Evolutionary conservation across 2,329 filamentous ascomycete species (phyloP), one percentile per base, ranked within the genome.

Genomic region (Aureobasidium sp.): DNA sequence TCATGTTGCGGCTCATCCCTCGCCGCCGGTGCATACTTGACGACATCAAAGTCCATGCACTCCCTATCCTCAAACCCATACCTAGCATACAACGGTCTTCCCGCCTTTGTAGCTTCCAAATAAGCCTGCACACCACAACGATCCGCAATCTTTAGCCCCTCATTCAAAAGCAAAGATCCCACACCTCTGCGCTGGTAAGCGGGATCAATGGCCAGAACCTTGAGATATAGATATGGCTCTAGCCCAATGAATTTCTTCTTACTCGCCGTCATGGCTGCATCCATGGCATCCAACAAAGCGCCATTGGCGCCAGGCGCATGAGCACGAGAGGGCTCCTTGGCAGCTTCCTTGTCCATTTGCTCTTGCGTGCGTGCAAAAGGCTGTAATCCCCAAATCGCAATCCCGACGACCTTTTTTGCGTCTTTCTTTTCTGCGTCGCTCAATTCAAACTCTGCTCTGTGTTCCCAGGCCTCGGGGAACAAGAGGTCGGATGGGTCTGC

Each of bases 101-200:
- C 78, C 52, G 68, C 66, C 27, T 69, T 66, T n/a, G 70, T 75
- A 7, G 73, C 70, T 64, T 78, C 76, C 37, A 80, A 56, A 68
- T 77, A 80, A 2, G 67, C 68, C 15, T 69, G 67, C 52, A 78
- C 41, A 0, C 73, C 72, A 52, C 74, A 65, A 49, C 69, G 63
- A 65, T 79, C 77, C 36, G 76, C 77, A 59, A 73, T 70, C 34
- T 71, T 64, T 14, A 75, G 37, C 0, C 76, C 78, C 72, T 73
- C 75, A 20, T 75, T 64, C 63, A 79, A 39, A 29, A 75, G 64
- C 64, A 76, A 63, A 2, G 57, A 69, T 0, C 71, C 78, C 4
- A 76, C 74, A 0, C 78, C 78, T 37, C 71, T 71, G 2, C 75
- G 65, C 20, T 75, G 75, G 34, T 78, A 71, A 1, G 71, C 70